Percentiles rank a stretch among this genome's conserved stretches.
Evolutionary conservation across 75 land plant genomes (phyloP).

Genomic region (Azolla pinnata): DNA sequence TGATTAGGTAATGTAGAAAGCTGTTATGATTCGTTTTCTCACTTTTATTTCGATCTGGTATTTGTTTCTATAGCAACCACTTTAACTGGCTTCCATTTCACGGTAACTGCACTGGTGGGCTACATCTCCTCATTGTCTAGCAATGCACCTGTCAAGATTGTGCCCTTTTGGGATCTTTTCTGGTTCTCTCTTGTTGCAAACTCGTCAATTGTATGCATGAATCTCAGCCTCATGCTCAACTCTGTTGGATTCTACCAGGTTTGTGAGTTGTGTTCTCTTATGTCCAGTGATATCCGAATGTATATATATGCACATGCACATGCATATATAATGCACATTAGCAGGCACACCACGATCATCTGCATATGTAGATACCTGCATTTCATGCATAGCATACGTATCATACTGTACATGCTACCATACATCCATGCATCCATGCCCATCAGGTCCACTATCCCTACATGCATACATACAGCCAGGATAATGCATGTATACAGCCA

Average conservation of each 20-base stretch:
- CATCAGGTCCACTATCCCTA: no score
- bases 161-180: slow-evolving; percentile 47
- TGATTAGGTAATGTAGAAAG: no score
- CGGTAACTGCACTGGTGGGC: slow-evolving; percentile 39
- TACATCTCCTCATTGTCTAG: slow-evolving; percentile 28
- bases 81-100: slow-evolving; percentile 49
- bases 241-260: slow-evolving; percentile 67
- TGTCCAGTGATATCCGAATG: no score
- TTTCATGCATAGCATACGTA: no score
- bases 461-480: no score
- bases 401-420: no score
- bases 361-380: no score
- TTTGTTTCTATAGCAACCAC: slow-evolving; percentile 41
- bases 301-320: no score
- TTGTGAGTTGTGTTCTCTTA: background rate
- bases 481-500: no score
- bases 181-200: slow-evolving; percentile 51
- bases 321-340: no score
- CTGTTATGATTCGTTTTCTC: background rate
- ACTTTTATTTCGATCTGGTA: background rate
- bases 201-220: slow-evolving; percentile 57
- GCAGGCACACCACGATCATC: no score
- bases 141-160: slow-evolving; percentile 15
- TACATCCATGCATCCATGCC: no score
- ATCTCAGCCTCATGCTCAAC: slow-evolving; percentile 57